These are phyloP conservation scores for Rhizopogon parksii DNA, from an alignment of 1,284 basidiomycete species.

Conservation along the genomic window DNA sequence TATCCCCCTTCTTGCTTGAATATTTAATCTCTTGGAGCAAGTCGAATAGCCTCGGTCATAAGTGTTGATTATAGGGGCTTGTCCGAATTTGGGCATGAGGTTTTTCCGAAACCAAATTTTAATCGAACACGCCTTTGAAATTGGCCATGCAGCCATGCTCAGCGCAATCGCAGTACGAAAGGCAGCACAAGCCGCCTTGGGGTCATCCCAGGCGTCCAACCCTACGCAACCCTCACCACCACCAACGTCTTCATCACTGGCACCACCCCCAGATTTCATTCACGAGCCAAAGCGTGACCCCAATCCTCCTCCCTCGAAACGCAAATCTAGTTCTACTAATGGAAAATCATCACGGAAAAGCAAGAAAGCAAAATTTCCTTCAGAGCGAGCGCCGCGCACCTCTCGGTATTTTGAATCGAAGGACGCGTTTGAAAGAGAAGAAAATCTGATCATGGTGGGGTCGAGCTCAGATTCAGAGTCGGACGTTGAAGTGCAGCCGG, in stretches of 20 bases:
- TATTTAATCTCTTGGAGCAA: too few relatives aligned
- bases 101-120: background rate
- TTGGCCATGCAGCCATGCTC: constrained; percentile 14
- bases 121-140: too few relatives aligned
- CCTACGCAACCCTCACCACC: constrained; percentile 14
- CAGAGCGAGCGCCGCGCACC: constrained; percentile 9
- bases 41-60: too few relatives aligned
- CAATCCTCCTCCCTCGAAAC: constrained; percentile 15
- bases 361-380: constrained; percentile 19
- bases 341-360: constrained; percentile 6
- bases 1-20: background rate
- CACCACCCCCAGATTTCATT: background rate
- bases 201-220: constrained; percentile 1
- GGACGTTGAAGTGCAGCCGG: constrained; percentile 23
- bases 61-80: background rate
- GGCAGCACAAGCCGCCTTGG: constrained; percentile 13
- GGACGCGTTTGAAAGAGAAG: constrained; percentile 30
- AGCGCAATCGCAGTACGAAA: constrained; percentile 25
- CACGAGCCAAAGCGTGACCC: background rate
- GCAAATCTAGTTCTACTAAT: constrained; percentile 12
- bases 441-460: constrained; percentile 34
- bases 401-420: constrained; percentile 32
- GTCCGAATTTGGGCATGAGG: background rate
- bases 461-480: constrained; percentile 29
- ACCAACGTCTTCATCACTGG: constrained; percentile 1